phyloP scores from a whole-genome alignment of 352 stramenopile species.

The Pythium aphanidermatum region DNA sequence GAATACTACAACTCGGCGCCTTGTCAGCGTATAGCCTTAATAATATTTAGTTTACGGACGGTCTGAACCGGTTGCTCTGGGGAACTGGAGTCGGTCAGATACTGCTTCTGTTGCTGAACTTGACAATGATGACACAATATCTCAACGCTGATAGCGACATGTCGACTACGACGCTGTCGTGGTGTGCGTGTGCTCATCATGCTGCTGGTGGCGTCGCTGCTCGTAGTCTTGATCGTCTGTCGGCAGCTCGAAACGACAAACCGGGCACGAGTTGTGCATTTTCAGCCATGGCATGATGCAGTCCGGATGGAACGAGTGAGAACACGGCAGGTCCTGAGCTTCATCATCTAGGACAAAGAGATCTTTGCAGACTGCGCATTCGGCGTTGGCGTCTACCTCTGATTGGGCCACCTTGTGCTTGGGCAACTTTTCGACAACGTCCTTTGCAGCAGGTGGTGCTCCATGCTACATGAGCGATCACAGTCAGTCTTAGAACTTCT shows the following conservation, averaged over 20 bases:
- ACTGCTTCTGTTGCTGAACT: neutral
- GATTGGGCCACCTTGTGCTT: constrained; percentile 66
- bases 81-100: no score
- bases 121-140: no score
- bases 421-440: constrained; percentile 66
- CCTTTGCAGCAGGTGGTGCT: constrained; percentile 66
- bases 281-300: constrained; percentile 86
- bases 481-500: neutral
- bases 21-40: no score
- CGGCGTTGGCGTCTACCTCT: constrained; percentile 68
- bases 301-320: constrained; percentile 77
- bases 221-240: constrained; percentile 85
- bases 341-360: constrained; percentile 76
- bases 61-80: no score
- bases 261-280: constrained; percentile 84
- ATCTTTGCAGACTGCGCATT: constrained; percentile 86
- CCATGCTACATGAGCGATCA: no score
- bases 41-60: no score
- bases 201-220: constrained; percentile 27
- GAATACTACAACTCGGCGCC: neutral
- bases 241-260: constrained; percentile 78
- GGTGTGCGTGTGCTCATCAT: neutral
- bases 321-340: constrained; percentile 62
- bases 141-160: no score
- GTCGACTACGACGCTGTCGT: no score